phyloP scores from a whole-genome alignment of 352 stramenopile species.

The Phytophthora citrophthora region DNA sequence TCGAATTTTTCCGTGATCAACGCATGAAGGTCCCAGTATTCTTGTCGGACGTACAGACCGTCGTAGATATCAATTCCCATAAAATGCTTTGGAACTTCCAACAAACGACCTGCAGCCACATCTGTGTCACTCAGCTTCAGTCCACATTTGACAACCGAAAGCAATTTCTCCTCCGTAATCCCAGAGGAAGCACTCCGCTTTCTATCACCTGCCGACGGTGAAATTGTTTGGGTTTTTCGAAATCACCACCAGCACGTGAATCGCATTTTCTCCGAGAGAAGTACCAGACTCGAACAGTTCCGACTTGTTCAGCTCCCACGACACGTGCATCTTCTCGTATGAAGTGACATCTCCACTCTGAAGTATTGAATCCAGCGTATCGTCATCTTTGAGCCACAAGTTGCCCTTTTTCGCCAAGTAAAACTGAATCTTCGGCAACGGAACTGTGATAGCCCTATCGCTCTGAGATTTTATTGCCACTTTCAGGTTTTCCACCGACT shows the following conservation, averaged over 20 bases:
- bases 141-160: too few species aligned
- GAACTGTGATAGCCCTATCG: not conserved
- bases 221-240: too few species aligned
- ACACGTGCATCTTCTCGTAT: constrained; percentile 10
- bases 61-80: not conserved
- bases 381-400: not conserved
- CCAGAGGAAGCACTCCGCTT: too few species aligned
- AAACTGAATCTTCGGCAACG: not conserved
- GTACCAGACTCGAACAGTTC: constrained; percentile 8
- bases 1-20: constrained; percentile 8
- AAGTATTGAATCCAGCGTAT: constrained; percentile 4
- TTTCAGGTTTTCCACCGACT: not conserved
- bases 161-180: too few species aligned
- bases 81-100: too few species aligned
- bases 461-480: not conserved
- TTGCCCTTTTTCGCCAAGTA: not conserved
- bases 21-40: constrained; percentile 25
- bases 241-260: too few species aligned
- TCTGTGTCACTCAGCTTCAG: too few species aligned
- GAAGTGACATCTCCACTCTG: constrained; percentile 13
- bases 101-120: too few species aligned
- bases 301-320: constrained; percentile 20
- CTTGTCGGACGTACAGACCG: constrained; percentile 27
- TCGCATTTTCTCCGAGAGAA: constrained; percentile 3
- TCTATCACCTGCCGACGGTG: too few species aligned